Evolutionary conservation across 176 grass and related monocot species (phyloP).

Genomic region (Urochloa ruziziensis): DNA sequence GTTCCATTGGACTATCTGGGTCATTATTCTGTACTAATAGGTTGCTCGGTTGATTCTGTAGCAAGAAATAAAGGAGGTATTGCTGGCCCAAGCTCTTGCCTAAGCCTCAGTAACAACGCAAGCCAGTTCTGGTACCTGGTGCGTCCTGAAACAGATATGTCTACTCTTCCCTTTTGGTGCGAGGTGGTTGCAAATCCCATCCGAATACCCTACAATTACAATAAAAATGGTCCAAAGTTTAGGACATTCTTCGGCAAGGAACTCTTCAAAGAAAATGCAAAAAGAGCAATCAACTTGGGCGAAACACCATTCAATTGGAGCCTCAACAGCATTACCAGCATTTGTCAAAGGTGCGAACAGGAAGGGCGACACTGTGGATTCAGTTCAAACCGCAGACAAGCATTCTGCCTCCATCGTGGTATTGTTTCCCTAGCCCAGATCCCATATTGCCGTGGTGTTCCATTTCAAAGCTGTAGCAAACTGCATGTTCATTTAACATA

Average conservation of each 20-base stretch:
- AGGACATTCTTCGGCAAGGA: accelerated
- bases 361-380: constrained; percentile 36
- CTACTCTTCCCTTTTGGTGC: too few relatives aligned
- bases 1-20: too few relatives aligned
- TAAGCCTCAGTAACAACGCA: too few relatives aligned
- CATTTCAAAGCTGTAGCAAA: background rate
- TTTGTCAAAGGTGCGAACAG: constrained; percentile 25
- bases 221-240: background rate
- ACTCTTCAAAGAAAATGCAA: background rate
- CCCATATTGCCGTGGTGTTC: background rate
- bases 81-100: constrained; percentile 26
- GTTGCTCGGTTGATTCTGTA: constrained; percentile 12
- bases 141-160: too few relatives aligned
- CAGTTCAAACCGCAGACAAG: background rate
- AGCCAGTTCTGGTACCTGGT: too few relatives aligned
- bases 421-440: background rate
- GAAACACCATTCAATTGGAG: constrained; percentile 19
- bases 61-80: background rate
- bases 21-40: background rate
- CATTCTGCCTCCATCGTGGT: constrained; percentile 37
- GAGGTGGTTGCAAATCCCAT: constrained; percentile 1
- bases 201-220: background rate
- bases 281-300: constrained; percentile 13
- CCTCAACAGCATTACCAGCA: background rate
- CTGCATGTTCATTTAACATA: background rate